phyloP scores from a whole-genome alignment of 148 eudicot species.

The Simmondsia chinensis region DNA sequence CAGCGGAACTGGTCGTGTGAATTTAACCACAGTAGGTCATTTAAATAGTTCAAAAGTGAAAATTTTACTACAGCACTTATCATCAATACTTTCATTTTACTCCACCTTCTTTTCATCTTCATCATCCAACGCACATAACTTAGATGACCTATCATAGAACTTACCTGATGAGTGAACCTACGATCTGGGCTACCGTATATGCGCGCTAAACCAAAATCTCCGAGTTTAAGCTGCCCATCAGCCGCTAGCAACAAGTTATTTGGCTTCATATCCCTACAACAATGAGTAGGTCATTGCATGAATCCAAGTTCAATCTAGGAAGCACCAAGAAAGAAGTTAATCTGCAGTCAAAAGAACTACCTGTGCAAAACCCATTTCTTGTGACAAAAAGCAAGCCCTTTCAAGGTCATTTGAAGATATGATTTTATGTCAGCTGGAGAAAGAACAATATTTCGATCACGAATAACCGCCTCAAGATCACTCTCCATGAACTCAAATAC shows the following conservation, averaged over 20 bases:
- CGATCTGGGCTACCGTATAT: conserved; percentile 95
- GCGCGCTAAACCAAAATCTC: conserved; percentile 96
- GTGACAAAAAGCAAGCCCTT: conserved; percentile 87
- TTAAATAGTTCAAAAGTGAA: no score
- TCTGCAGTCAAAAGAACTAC: conserved; percentile 21
- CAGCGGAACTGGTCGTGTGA: no score
- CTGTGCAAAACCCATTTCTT: conserved; percentile 98
- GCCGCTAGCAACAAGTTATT: conserved; percentile 85
- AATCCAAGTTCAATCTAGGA: conserved; percentile 7
- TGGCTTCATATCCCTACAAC: conserved; percentile 93
- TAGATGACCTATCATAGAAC: conserved; percentile 1
- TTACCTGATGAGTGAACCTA: conserved; percentile 93
- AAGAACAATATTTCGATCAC: conserved; percentile 84
- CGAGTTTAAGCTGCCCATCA: conserved; percentile 85
- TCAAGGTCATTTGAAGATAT: conserved; percentile 83
- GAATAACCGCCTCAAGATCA: conserved; percentile 94
- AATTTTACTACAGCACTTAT: no score
- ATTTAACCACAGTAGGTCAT: no score
- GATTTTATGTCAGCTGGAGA: conserved; percentile 89
- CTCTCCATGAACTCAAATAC: conserved; percentile 99
- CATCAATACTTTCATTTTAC: no score
- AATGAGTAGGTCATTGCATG: conserved; percentile 5
- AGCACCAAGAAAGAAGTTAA: background rate
- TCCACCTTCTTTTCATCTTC: no score
- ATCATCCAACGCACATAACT: no score